Conservation (phyloP, 169 alveolate genomes). For the Eimeria acervulina region DNA sequence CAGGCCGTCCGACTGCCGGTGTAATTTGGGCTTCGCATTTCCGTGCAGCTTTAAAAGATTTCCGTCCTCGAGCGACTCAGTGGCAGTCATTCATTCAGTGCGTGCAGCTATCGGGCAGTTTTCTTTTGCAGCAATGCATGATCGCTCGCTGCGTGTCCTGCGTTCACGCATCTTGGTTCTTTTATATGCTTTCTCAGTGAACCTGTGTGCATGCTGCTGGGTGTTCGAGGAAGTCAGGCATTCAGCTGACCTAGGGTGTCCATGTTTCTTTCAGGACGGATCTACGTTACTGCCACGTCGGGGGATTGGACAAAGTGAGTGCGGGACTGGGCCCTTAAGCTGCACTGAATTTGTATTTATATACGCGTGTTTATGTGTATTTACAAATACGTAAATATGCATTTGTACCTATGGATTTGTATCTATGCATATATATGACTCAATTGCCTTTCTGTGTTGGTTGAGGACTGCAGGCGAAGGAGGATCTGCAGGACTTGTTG, state of each 20-base stretch:
- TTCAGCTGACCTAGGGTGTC: neutral
- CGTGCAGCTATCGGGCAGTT: neutral
- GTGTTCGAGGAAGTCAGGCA: neutral
- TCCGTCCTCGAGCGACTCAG: constrained; percentile 67
- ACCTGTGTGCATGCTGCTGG: neutral
- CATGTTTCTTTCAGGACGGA: constrained; percentile 7
- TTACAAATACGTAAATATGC: neutral
- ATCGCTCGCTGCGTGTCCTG: neutral
- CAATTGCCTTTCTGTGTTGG: neutral
- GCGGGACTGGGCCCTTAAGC: neutral
- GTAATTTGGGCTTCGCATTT: constrained; percentile 21
- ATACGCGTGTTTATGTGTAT: neutral
- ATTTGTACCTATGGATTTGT: no score
- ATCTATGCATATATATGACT: neutral
- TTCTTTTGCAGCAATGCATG: neutral
- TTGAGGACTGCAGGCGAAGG: constrained; percentile 70
- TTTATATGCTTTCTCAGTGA: neutral
- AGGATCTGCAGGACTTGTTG: constrained; percentile 77
- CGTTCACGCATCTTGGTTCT: neutral
- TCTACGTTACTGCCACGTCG: constrained; percentile 60
- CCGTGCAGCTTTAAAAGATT: constrained; percentile 27
- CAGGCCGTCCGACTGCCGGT: neutral
- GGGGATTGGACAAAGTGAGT: constrained; percentile 45
- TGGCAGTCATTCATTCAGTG: constrained; percentile 58
- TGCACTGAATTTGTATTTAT: neutral